These are phyloP conservation scores for Spencermartinsiella ligniputridi DNA, from an alignment of 1,139 yeast genomes.

Conservation along the genomic window DNA sequence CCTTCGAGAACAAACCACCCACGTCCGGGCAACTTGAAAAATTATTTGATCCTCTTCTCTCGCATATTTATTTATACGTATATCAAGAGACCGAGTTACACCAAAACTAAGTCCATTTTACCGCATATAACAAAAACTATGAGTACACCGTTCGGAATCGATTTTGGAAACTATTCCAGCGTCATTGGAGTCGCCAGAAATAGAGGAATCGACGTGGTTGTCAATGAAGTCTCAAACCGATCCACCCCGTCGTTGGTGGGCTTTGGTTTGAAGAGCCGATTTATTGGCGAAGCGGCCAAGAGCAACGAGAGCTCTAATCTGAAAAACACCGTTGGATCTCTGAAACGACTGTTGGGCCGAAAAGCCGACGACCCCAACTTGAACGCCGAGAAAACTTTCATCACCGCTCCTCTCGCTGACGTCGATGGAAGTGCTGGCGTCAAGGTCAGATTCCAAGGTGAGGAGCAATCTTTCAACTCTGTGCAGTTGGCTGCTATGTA, in stretches of 20 bases:
- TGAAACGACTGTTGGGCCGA: slow-evolving; percentile 88
- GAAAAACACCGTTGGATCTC: slow-evolving; percentile 91
- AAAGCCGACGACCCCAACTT: slow-evolving; percentile 73
- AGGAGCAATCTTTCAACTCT: slow-evolving; percentile 73
- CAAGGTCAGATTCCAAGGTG: slow-evolving; percentile 79
- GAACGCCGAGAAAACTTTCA: slow-evolving; percentile 65
- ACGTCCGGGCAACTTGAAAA: no score
- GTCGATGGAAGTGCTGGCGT: slow-evolving; percentile 74
- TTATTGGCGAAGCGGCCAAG: slow-evolving; percentile 92
- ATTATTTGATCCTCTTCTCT: no score
- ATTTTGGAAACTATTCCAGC: slow-evolving; percentile 90
- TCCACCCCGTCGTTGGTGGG: slow-evolving; percentile 94
- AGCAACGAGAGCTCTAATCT: slow-evolving; percentile 94
- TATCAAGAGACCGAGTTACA: no score
- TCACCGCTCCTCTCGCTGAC: slow-evolving; percentile 65
- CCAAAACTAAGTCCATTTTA: no score
- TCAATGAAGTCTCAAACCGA: slow-evolving; percentile 97
- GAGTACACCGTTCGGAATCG: slow-evolving; percentile 96
- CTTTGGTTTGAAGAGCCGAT: slow-evolving; percentile 83
- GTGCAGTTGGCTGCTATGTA: slow-evolving; percentile 94
- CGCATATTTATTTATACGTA: no score
- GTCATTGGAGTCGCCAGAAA: slow-evolving; percentile 97
- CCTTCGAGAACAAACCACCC: no score
- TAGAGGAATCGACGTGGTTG: slow-evolving; percentile 97
- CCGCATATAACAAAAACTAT: no score